A percentile compares a stretch with the other conserved stretches of the same genome.
phyloP scores from a whole-genome alignment of 2,329 filamentous ascomycete species.

The Fusarium sp. region DNA sequence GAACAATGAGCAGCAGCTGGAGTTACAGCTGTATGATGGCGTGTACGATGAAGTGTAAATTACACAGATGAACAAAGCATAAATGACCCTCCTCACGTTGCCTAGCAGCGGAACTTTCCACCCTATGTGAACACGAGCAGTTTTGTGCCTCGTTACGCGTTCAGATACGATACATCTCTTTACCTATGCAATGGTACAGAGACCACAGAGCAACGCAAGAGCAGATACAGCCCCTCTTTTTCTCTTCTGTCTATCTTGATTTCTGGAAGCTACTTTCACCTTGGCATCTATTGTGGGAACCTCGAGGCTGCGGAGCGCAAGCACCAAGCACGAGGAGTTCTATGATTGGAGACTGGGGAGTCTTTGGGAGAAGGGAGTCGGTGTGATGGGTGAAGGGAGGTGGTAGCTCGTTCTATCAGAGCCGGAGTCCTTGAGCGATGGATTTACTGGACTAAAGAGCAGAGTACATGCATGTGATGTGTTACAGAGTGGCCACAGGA shows the following conservation, averaged over 20 bases:
- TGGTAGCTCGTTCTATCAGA: conserved; percentile 69
- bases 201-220: conserved; percentile 72
- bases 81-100: conserved; percentile 42
- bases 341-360: neutral
- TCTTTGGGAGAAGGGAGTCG: conserved; percentile 32
- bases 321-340: conserved; percentile 42
- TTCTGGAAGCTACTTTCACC: neutral
- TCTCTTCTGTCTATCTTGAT: neutral
- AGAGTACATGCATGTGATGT: conserved; percentile 59
- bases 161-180: conserved; percentile 73
- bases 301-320: conserved; percentile 42
- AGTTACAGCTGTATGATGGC: conserved; percentile 23
- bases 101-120: conserved; percentile 14
- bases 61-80: conserved; percentile 40
- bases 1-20: conserved; percentile 6
- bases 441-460: conserved; percentile 70
- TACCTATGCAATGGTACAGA: conserved; percentile 62
- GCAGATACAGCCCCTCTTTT: conserved; percentile 45
- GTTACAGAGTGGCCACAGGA: neutral
- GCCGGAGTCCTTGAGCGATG: conserved; percentile 66
- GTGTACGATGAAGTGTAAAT: conserved; percentile 41
- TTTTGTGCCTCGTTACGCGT: conserved; percentile 53
- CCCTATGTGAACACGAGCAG: neutral
- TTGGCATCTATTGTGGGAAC: neutral
- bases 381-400: conserved; percentile 1